Base-by-base conservation (phyloP, 345 rosid species). In the Hibiscus syriacus region DNA sequence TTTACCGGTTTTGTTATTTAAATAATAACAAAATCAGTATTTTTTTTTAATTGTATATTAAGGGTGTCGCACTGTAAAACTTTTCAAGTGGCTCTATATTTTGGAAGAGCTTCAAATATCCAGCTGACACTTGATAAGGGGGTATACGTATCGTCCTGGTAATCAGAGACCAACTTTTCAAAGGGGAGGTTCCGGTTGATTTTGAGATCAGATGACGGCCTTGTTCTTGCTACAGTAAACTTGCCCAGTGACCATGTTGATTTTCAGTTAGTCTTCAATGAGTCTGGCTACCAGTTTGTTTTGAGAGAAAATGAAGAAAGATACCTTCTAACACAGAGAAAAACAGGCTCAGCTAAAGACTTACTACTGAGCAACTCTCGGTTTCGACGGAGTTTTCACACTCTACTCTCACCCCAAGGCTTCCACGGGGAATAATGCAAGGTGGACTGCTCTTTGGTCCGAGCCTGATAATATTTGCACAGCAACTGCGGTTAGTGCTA, bases 61-160 rank as follows among this genome's bases (percentile, higher is more conserved):
- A n/a, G n/a, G n/a, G n/a, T n/a, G n/a, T n/a, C n/a, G n/a, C n/a
- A n/a, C n/a, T n/a, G n/a, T n/a, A n/a, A n/a, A n/a, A n/a, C n/a
- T n/a, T n/a, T 75, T 25, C 26, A 20, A 30, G 29, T 8, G 17
- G 61, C 32, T 59, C 64, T 45, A 53, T 63, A 6, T 32, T 66
- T 4, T 78, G 78, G 81, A 57, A 57, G 49, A 78, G 76, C 32
- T 78, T 78, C 52, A 6, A 54, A 5, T 4, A 49, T 16, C 82
- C 82, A 1, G 59, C 72, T 2, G 81, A 62, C 1, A 0, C 13
- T 75, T 22, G 19, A n/a, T 6, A 27, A n/a, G 9, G 73, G 23
- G 0, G 32, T 1, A 19, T 16, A n/a, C 1, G 73, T 74, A n/a
- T 48, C 41, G 5, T 45, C 50, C 19, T 19, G 50, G 19, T 19